Base-by-base conservation (phyloP, 2,329 filamentous ascomycete species). In the Diaporthe batatas region DNA sequence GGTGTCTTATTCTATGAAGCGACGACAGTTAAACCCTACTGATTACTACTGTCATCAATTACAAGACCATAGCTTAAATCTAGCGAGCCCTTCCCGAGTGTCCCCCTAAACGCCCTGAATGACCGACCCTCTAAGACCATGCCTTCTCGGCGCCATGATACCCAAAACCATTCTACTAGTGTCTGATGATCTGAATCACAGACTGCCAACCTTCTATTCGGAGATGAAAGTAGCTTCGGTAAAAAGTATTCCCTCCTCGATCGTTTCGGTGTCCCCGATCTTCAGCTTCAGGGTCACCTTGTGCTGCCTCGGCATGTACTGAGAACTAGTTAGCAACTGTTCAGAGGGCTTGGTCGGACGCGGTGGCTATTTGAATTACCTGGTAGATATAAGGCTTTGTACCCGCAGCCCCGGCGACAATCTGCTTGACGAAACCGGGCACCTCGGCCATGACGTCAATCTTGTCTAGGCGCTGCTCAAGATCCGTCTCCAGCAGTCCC, bases 321-420 rank as follows among this genome's bases (percentile, higher is more conserved):
- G 76, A 39, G 70, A 8, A 44, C 6, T 57, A 71, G 73, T 81
- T 78, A 82, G 79, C 42, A 47, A 47, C 14, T 29, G 18, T n/a
- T 44, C 14, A 64, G 51, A 42, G 59, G 12, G 21, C 36, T 11
- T 54, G 21, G 12, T 39, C n/a, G 36, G 49, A 4, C n/a, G 36
- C 32, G 23, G 42, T 6, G n/a, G 68, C n/a, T 21, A 12, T 14
- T 32, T 0, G 21, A 44, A 88, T 76, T 83, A 95, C 94, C 88
- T 97, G 96, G 84, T 98, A 99, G 78, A 99, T 98, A 83, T 98
- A 99, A 6, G 96, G 96, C 86, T 95, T 96, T 36, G 96, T 97
- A 75, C 96, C 96, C 4, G 92, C 94, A 16, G 96, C 94, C 76
- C 90, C 92, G 55, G 94, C 94, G 34, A 97, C 95, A 80, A 99